Percentiles rank a stretch among this genome's conserved stretches.
Evolutionary conservation across 495 filamentous ascomycete genomes (phyloP).

Genomic region (Xylaria sp.): DNA sequence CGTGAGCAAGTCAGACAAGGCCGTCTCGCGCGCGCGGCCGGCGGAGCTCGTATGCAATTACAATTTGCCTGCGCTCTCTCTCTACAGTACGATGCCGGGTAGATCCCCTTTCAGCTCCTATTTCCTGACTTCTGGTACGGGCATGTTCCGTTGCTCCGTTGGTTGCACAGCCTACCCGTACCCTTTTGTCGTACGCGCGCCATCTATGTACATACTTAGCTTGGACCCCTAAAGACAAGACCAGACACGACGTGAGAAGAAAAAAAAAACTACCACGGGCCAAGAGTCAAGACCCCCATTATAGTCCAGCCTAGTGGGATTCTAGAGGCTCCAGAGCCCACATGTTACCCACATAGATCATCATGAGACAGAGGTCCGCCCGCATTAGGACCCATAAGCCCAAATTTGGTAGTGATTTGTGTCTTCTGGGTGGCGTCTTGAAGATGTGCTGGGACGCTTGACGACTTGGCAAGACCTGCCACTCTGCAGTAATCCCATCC

Average conservation of each 20-base stretch:
- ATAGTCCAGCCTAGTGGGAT: slow-evolving; percentile 11
- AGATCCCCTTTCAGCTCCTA: slow-evolving; percentile 14
- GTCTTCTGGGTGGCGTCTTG: not conserved
- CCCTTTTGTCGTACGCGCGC: not conserved
- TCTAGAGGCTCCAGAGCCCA: slow-evolving; percentile 23
- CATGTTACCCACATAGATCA: slow-evolving; percentile 19
- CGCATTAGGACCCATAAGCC: slow-evolving; percentile 9
- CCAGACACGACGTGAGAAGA: not conserved
- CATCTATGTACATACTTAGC: not conserved
- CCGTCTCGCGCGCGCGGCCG: slow-evolving; percentile 12
- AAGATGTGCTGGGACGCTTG: not conserved
- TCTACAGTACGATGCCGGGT: slow-evolving; percentile 14
- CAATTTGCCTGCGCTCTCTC: slow-evolving; percentile 2
- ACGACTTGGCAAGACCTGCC: slow-evolving; percentile 16
- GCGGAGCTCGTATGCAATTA: slow-evolving; percentile 25
- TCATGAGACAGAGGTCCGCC: slow-evolving; percentile 22
- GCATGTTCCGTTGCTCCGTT: slow-evolving; percentile 3
- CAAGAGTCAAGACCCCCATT: slow-evolving; percentile 18
- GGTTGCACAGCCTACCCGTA: not conserved
- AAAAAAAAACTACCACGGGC: slow-evolving; percentile 16
- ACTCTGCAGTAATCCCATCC: slow-evolving; percentile 19
- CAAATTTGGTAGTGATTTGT: slow-evolving; percentile 20
- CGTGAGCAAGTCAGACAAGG: slow-evolving; percentile 28
- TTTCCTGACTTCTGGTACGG: not conserved
- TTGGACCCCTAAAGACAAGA: slow-evolving; percentile 13